Percentiles rank a stretch among this genome's conserved stretches.
These are phyloP conservation scores for Oxytropis ochrocephala DNA, from an alignment of 306 rosid species.

Conservation along the genomic window DNA sequence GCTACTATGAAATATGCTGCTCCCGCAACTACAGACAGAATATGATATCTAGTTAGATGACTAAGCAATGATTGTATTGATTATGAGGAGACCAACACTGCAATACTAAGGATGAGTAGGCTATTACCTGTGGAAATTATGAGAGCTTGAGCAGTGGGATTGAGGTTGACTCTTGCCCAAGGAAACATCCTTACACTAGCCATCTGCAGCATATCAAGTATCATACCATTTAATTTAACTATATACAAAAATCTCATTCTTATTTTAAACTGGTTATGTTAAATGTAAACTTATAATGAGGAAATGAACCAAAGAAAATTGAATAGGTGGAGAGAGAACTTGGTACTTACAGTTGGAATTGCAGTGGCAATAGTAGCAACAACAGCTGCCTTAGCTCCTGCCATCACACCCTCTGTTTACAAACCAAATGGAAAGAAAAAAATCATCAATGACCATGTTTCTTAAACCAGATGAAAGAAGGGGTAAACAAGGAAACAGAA, in stretches of 20 bases:
- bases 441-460: too few relatives aligned
- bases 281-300: too few relatives aligned
- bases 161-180: conserved; percentile 93
- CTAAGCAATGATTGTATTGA: neutral
- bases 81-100: neutral
- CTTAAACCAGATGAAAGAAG: too few relatives aligned
- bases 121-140: conserved; percentile 78
- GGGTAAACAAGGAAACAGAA: too few relatives aligned
- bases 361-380: conserved; percentile 86
- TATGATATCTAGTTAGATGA: neutral
- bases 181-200: conserved; percentile 96
- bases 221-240: neutral
- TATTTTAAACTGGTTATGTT: neutral
- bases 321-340: neutral
- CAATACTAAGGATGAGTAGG: neutral
- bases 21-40: conserved; percentile 69
- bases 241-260: neutral
- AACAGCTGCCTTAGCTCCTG: conserved; percentile 93
- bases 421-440: neutral
- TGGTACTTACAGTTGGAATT: conserved; percentile 69
- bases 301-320: neutral
- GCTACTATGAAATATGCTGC: conserved; percentile 98
- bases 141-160: conserved; percentile 96
- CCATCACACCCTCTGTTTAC: conserved; percentile 79
- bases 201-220: conserved; percentile 46